Conservation (phyloP, 1,139 yeast genomes). For the Saccharomyces hybrid region DNA sequence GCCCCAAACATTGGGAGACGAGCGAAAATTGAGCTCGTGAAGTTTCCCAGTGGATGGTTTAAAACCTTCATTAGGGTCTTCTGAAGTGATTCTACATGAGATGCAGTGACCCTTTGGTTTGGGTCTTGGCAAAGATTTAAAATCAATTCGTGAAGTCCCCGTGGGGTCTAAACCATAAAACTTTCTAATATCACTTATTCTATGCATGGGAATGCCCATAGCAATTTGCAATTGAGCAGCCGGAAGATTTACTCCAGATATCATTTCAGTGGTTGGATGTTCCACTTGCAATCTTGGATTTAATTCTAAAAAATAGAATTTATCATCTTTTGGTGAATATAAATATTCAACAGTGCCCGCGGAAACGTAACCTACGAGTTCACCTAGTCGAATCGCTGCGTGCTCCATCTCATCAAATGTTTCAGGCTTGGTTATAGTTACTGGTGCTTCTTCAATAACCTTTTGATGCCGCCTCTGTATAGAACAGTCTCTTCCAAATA, state of each 20-base stretch:
- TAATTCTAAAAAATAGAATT: too few relatives aligned
- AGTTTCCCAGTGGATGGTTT: slow-evolving; percentile 96
- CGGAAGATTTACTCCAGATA: too few relatives aligned
- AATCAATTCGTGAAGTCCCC: slow-evolving; percentile 71
- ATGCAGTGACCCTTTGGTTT: slow-evolving; percentile 97
- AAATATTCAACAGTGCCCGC: slow-evolving; percentile 98
- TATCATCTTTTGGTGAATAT: slow-evolving; percentile 72
- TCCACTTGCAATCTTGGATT: too few relatives aligned
- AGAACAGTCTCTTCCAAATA: slow-evolving; percentile 95
- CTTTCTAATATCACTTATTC: too few relatives aligned
- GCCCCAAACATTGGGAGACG: slow-evolving; percentile 98
- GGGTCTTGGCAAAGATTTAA: slow-evolving; percentile 88
- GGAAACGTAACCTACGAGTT: slow-evolving; percentile 92
- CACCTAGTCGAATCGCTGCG: slow-evolving; percentile 95
- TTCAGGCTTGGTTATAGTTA: slow-evolving; percentile 79
- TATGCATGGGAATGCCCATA: too few relatives aligned
- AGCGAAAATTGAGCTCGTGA: slow-evolving; percentile 92
- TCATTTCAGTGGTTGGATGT: too few relatives aligned
- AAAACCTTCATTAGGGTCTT: slow-evolving; percentile 59
- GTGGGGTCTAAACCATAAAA: background rate
- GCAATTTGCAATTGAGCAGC: too few relatives aligned
- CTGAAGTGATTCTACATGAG: slow-evolving; percentile 85
- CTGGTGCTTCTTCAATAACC: slow-evolving; percentile 95
- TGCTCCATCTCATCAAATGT: slow-evolving; percentile 89
- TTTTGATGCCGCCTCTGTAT: slow-evolving; percentile 97